These are phyloP conservation scores for Cornus controversa DNA, from an alignment of 148 eudicot genomes.

Conservation along the genomic window DNA sequence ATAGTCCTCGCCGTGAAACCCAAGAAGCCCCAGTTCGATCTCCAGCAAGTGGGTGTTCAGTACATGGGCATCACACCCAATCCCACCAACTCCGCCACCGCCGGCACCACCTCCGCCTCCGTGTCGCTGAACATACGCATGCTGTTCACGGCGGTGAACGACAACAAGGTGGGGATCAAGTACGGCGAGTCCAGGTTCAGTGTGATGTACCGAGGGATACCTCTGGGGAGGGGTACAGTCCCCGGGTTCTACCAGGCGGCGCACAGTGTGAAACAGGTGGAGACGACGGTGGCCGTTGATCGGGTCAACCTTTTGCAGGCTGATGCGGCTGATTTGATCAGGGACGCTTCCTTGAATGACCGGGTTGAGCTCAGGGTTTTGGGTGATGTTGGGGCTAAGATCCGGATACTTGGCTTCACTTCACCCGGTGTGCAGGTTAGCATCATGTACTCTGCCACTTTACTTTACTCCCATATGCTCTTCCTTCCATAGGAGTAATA, in stretches of 20 bases:
- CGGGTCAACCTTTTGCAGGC: slow-evolving; percentile 68
- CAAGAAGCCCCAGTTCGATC: not conserved
- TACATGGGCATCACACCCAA: not conserved
- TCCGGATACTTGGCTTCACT: slow-evolving; percentile 71
- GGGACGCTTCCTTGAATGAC: slow-evolving; percentile 71
- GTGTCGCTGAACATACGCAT: not conserved
- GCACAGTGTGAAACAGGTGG: slow-evolving; percentile 57
- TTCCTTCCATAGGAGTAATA: not conserved
- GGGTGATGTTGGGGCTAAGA: slow-evolving; percentile 92
- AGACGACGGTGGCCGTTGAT: slow-evolving; percentile 63
- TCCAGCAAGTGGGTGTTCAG: not conserved
- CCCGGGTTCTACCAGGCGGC: slow-evolving; percentile 82
- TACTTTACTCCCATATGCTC: not conserved
- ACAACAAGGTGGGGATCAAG: slow-evolving; percentile 87
- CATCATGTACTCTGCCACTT: not conserved
- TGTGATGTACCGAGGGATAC: slow-evolving; percentile 79
- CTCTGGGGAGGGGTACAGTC: slow-evolving; percentile 67
- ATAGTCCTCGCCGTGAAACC: not conserved
- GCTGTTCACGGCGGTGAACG: slow-evolving; percentile 69
- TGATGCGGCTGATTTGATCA: slow-evolving; percentile 67
- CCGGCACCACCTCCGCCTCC: not conserved
- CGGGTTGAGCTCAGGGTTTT: slow-evolving; percentile 78
- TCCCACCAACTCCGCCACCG: not conserved
- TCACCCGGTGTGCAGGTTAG: slow-evolving; percentile 83
- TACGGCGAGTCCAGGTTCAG: slow-evolving; percentile 75